Percentiles rank a stretch among this genome's conserved stretches.
Conservation (phyloP, 192 early-diverging fungal genomes). For the Coemansia sp. region DNA sequence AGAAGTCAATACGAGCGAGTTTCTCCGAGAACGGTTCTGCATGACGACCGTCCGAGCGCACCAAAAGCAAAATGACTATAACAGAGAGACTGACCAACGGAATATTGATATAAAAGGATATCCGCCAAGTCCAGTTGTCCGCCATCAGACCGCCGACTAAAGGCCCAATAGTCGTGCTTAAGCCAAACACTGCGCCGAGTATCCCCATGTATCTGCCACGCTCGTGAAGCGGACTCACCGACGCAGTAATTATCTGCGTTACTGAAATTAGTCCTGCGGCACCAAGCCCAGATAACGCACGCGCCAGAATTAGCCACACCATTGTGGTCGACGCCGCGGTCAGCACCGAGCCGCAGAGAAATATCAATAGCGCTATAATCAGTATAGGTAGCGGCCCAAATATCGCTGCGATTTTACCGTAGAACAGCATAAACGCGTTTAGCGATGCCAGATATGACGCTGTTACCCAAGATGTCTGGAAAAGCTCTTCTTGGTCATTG, state of each 20-base stretch:
- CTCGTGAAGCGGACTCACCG: conserved; percentile 59
- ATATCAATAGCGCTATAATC: conserved; percentile 51
- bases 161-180: conserved; percentile 75
- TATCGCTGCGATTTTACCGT: conserved; percentile 74
- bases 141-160: conserved; percentile 78
- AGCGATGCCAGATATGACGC: conserved; percentile 58
- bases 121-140: conserved; percentile 68
- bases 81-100: conserved; percentile 69
- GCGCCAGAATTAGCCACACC: conserved; percentile 55
- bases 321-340: conserved; percentile 53
- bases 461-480: conserved; percentile 68
- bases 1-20: conserved; percentile 58
- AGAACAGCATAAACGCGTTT: conserved; percentile 64
- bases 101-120: conserved; percentile 84
- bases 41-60: conserved; percentile 35
- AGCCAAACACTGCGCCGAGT: conserved; percentile 68
- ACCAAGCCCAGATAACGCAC: conserved; percentile 55
- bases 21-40: conserved; percentile 36
- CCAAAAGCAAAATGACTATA: conserved; percentile 49
- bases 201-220: conserved; percentile 80
- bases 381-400: conserved; percentile 61
- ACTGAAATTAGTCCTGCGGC: conserved; percentile 64
- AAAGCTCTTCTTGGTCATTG: conserved; percentile 59
- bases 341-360: conserved; percentile 63
- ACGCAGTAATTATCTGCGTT: conserved; percentile 65